A percentile compares a stretch with the other conserved stretches of the same genome.
Evolutionary conservation across 2,329 filamentous ascomycete species (phyloP).

Genomic region (Ustilaginoidea virens): DNA sequence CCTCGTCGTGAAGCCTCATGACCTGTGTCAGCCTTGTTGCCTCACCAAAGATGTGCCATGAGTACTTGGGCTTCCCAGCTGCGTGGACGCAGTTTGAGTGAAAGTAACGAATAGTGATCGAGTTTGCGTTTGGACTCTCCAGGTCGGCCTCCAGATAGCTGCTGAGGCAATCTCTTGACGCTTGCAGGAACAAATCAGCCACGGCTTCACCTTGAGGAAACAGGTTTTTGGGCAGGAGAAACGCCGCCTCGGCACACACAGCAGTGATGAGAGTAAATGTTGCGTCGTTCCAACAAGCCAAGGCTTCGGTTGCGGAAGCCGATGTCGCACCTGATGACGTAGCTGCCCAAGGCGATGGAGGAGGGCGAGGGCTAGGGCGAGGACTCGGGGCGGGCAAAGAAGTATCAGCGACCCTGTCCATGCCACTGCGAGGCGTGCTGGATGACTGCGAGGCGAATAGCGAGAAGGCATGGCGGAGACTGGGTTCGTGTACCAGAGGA

Average conservation of each 20-base stretch:
- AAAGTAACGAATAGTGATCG: constrained; percentile 26
- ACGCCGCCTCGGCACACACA: constrained; percentile 26
- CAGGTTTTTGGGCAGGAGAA: constrained; percentile 21
- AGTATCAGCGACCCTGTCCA: neutral
- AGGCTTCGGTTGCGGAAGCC: neutral
- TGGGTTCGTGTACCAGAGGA: constrained; percentile 25
- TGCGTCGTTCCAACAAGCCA: constrained; percentile 17
- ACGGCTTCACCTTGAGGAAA: constrained; percentile 22
- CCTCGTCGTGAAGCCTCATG: constrained; percentile 26
- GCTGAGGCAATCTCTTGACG: constrained; percentile 21
- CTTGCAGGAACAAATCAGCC: constrained; percentile 21
- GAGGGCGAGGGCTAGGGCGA: no score
- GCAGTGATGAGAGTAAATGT: constrained; percentile 26
- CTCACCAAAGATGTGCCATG: constrained; percentile 30
- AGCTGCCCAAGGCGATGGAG: constrained; percentile 3
- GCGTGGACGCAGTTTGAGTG: constrained; percentile 30
- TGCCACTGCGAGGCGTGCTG: neutral
- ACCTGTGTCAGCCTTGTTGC: constrained; percentile 24
- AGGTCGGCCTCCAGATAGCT: constrained; percentile 25
- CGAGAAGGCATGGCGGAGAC: constrained; percentile 19
- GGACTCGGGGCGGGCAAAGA: constrained; percentile 1
- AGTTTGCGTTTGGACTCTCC: constrained; percentile 25
- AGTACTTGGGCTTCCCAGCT: constrained; percentile 24
- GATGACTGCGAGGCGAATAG: constrained; percentile 13
- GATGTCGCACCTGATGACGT: neutral